Evolutionary conservation across 1,284 basidiomycete genomes (phyloP), one percentile per base, ranked within the genome.

Genomic region (Calocybe gambosa): DNA sequence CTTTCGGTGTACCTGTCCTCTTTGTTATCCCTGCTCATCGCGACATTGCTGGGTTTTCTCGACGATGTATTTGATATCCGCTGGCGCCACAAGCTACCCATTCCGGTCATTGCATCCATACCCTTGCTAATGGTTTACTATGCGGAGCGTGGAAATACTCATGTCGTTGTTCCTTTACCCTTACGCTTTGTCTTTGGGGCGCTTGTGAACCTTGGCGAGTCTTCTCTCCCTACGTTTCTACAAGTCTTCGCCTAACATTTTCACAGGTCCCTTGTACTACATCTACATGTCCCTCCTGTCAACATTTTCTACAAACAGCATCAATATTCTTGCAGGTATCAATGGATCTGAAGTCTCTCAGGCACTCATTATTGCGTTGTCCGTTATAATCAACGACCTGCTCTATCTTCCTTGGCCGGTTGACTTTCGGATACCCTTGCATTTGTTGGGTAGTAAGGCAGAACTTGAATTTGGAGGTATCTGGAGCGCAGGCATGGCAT

Each of bases 61-160:
- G 96, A 99, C 61, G 96, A 99, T 64, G 80, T 99, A 1, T 99
- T 99, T 58, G 96, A 99, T 63, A 98, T 99, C 55, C 83, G 96
- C 9, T 99, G 96, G 96, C 70, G 96, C 50, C 93, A 98, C 69
- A 99, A 99, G 65, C 68, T 99, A 6, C 96, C 96, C 0, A 96
- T 99, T 45, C 96, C 93, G 0, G 80, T 99, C 58, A 89, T 99
- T 47, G 92, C 93, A 0, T 90, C 91, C 13, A 90, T 99, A 16
- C 96, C 96, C 1, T 78, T 98, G 18, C 73, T 99, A 26, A 86
- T 98, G 64, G 94, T 98, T 2, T 99, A 99, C 68, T 95, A 90
- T 62, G 91, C 95, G 1, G 93, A 95, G 54, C 80, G 82, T 10
- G 96, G 96, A 0, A 85, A 91, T 52, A 99, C 96, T 0, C 81